Conservation (phyloP, 257 asterid species). For the Dorcoceras hygrometricum region DNA sequence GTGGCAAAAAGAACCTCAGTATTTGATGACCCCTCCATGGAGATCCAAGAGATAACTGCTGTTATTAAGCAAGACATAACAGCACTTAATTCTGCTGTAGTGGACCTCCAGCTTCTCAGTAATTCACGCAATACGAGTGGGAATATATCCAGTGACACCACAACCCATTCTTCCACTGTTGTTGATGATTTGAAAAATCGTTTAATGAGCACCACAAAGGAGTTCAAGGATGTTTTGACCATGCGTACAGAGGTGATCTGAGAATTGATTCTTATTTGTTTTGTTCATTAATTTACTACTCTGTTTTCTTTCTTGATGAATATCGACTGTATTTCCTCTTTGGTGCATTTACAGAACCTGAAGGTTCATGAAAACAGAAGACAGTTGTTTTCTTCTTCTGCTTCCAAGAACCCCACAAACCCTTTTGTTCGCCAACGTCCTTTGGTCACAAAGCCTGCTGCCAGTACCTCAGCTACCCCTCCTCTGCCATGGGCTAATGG, state of each 20-base stretch:
- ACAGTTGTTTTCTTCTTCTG: slow-evolving; percentile 61
- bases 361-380: slow-evolving; percentile 79
- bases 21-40: slow-evolving; percentile 52
- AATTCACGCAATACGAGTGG: slow-evolving; percentile 47
- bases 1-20: slow-evolving; percentile 59
- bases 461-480: slow-evolving; percentile 43
- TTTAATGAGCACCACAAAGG: slow-evolving; percentile 72
- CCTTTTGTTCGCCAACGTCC: slow-evolving; percentile 85
- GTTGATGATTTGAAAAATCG: slow-evolving; percentile 75
- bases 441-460: slow-evolving; percentile 45
- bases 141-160: slow-evolving; percentile 48
- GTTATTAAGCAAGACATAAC: slow-evolving; percentile 53
- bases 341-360: slow-evolving; percentile 48
- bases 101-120: slow-evolving; percentile 62
- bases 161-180: slow-evolving; percentile 66
- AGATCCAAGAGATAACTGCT: slow-evolving; percentile 47
- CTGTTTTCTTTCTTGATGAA: slow-evolving; percentile 3
- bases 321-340: background rate
- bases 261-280: slow-evolving; percentile 20
- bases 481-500: slow-evolving; percentile 75
- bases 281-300: slow-evolving; percentile 19
- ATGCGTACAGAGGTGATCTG: slow-evolving; percentile 69
- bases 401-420: slow-evolving; percentile 58
- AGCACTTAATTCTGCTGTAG: slow-evolving; percentile 62
- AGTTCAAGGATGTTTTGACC: slow-evolving; percentile 75